Evolutionary conservation across 805 yeast species (phyloP).

Genomic region (Metschnikowia orientalis): DNA sequence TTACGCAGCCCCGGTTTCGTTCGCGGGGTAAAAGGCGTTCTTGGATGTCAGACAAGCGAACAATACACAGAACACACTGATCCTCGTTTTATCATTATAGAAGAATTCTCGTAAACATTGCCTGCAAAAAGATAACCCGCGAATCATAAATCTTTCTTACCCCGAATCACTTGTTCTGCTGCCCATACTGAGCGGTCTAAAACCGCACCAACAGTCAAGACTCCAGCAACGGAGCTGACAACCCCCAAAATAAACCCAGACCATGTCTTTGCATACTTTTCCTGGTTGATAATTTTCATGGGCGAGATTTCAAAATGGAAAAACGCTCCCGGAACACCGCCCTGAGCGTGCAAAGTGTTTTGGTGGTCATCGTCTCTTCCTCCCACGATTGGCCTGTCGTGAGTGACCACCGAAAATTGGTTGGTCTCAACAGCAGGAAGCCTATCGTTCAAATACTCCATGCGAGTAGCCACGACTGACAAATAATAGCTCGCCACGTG

Average conservation of each 20-base stretch:
- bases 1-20: too few relatives aligned
- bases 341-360: constrained; percentile 71
- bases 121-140: too few relatives aligned
- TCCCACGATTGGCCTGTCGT: constrained; percentile 79
- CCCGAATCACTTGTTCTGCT: constrained; percentile 71
- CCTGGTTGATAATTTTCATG: constrained; percentile 81
- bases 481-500: constrained; percentile 73
- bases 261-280: constrained; percentile 70
- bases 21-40: too few relatives aligned
- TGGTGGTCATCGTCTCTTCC: constrained; percentile 92
- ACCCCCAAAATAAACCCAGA: constrained; percentile 78
- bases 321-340: constrained; percentile 89
- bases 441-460: constrained; percentile 56
- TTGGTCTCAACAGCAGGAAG: constrained; percentile 62
- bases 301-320: constrained; percentile 91
- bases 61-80: too few relatives aligned
- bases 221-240: constrained; percentile 89
- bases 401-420: constrained; percentile 84
- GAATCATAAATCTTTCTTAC: constrained; percentile 52
- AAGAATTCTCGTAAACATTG: too few relatives aligned
- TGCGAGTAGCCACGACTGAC: constrained; percentile 87
- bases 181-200: constrained; percentile 85
- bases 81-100: too few relatives aligned
- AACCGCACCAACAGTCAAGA: constrained; percentile 85
- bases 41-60: too few relatives aligned